These are phyloP conservation scores for Lachnellula hyalina DNA, from an alignment of 2,329 filamentous ascomycete genomes.

Conservation along the genomic window DNA sequence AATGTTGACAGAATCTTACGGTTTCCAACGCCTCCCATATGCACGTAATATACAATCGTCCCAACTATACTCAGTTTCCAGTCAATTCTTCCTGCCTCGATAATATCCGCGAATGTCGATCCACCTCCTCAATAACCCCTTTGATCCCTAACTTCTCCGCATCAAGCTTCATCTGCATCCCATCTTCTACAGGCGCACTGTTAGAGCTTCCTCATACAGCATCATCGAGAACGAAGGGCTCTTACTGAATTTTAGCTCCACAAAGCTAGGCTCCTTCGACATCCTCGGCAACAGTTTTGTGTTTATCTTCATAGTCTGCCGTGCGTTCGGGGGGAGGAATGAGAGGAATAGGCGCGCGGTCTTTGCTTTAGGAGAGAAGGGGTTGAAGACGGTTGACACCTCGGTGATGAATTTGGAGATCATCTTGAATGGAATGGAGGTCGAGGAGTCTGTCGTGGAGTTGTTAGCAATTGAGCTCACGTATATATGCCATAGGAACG, in stretches of 20 bases:
- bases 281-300: slow-evolving; percentile 68
- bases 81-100: slow-evolving; percentile 77
- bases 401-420: slow-evolving; percentile 83
- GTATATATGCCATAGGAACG: not conserved
- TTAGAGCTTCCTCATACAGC: slow-evolving; percentile 16
- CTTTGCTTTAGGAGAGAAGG: slow-evolving; percentile 74
- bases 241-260: slow-evolving; percentile 83
- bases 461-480: slow-evolving; percentile 1
- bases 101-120: slow-evolving; percentile 78
- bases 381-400: slow-evolving; percentile 84
- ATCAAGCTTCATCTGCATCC: slow-evolving; percentile 81
- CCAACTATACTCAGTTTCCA: slow-evolving; percentile 33
- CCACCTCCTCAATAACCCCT: slow-evolving; percentile 81
- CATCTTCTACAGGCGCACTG: slow-evolving; percentile 62
- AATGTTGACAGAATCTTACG: not conserved
- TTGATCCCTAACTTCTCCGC: slow-evolving; percentile 77
- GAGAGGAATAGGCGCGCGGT: slow-evolving; percentile 85
- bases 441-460: not conserved
- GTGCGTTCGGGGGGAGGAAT: slow-evolving; percentile 73
- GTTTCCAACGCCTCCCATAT: slow-evolving; percentile 24
- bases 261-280: slow-evolving; percentile 61
- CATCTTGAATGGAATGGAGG: slow-evolving; percentile 46
- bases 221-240: slow-evolving; percentile 1
- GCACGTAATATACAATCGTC: slow-evolving; percentile 16
- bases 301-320: slow-evolving; percentile 70